phyloP scores from a whole-genome alignment of 208 protist genomes.

The Trypanosoma platydactyli region DNA sequence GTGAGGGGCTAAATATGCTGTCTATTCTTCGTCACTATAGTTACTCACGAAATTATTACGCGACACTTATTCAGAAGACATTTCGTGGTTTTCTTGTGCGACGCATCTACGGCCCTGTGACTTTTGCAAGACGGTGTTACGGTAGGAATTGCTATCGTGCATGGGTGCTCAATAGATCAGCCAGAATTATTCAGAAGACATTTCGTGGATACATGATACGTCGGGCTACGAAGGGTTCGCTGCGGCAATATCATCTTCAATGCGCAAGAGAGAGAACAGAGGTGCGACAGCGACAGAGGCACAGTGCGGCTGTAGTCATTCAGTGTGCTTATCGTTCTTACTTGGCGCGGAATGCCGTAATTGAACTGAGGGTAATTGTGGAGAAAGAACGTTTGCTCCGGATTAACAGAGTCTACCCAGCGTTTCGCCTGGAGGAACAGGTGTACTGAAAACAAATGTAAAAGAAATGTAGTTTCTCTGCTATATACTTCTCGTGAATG shows the following conservation, averaged over 20 bases:
- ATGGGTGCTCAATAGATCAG: conserved; percentile 39
- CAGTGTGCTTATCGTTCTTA: conserved; percentile 33
- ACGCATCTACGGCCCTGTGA: conserved; percentile 40
- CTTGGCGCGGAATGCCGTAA: conserved; percentile 2
- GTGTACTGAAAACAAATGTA: conserved; percentile 27
- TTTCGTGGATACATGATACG: conserved; percentile 47
- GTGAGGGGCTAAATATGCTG: conserved; percentile 35
- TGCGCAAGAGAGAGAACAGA: not conserved
- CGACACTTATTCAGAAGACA: conserved; percentile 73
- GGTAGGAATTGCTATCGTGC: conserved; percentile 70
- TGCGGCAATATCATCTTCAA: conserved; percentile 9
- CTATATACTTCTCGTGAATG: not conserved
- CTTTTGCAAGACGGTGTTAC: conserved; percentile 55
- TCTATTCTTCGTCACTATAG: conserved; percentile 66
- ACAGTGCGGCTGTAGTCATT: conserved; percentile 24
- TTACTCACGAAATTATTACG: conserved; percentile 66
- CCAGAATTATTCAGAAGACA: conserved; percentile 57
- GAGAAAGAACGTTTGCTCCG: conserved; percentile 23
- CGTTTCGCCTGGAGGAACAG: conserved; percentile 32
- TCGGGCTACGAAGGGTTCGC: conserved; percentile 4
- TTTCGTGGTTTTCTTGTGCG: conserved; percentile 71
- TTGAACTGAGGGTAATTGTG: not conserved
- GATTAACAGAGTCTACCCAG: conserved; percentile 16
- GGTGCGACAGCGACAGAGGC: not conserved
- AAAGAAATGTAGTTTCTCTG: conserved; percentile 3